Percentiles rank a stretch among this genome's conserved stretches.
These are phyloP conservation scores for Vitis hybrid DNA, from an alignment of 177 flowering plant species.

Conservation along the genomic window DNA sequence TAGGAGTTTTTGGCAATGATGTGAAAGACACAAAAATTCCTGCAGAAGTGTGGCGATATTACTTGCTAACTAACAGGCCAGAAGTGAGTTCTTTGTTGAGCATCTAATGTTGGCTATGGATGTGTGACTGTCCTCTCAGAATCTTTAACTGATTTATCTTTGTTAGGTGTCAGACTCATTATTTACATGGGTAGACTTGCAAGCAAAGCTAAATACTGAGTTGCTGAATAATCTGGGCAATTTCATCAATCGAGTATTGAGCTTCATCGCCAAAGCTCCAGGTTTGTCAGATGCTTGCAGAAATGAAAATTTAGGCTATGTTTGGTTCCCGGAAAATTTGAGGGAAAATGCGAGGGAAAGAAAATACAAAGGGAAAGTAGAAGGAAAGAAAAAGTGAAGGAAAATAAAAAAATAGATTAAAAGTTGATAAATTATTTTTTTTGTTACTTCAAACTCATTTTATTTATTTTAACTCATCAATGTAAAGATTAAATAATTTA, in stretches of 20 bases:
- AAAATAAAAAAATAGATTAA: no score
- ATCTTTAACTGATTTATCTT: conserved; percentile 2
- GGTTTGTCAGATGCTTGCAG: conserved; percentile 31
- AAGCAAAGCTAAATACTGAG: conserved; percentile 88
- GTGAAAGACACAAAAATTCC: conserved; percentile 90
- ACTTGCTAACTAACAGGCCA: conserved; percentile 82
- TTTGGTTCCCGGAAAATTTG: no score
- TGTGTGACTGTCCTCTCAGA: background rate
- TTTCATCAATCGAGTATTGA: conserved; percentile 88
- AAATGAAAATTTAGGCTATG: background rate
- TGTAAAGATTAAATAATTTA: no score
- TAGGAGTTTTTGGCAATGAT: conserved; percentile 99
- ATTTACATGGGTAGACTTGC: conserved; percentile 90
- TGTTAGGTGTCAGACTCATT: conserved; percentile 84
- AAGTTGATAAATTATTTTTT: no score
- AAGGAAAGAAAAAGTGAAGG: no score
- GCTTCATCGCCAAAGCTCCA: conserved; percentile 85
- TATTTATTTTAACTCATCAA: no score
- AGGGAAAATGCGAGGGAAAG: no score
- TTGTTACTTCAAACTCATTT: no score
- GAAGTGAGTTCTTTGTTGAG: conserved; percentile 26
- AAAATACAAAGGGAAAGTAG: no score
- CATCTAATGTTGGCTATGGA: background rate
- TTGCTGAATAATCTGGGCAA: conserved; percentile 89
- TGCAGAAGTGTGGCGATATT: conserved; percentile 97